These are phyloP conservation scores for Chlamydomonas reinhardtii DNA, from an alignment of 163 green algal species.

Conservation along the genomic window DNA sequence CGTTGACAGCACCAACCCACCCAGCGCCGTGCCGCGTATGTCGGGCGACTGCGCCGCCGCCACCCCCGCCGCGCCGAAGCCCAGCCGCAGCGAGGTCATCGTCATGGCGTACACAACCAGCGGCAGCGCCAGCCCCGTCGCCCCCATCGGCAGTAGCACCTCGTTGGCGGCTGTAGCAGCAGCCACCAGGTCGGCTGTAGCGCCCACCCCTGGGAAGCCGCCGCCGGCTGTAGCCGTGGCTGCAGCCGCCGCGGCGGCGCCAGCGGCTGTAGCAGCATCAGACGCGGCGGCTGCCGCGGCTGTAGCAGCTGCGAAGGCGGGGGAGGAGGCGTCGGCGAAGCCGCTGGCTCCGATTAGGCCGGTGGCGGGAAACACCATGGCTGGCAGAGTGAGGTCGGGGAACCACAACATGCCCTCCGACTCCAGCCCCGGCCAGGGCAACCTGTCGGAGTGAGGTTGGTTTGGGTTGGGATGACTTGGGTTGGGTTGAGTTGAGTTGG, in stretches of 20 bases:
- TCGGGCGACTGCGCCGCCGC: background rate
- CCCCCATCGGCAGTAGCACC: slow-evolving; percentile 62
- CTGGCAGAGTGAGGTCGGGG: slow-evolving; percentile 76
- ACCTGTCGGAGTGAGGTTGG: background rate
- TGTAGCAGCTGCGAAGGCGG: too few species aligned
- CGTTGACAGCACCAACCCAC: background rate
- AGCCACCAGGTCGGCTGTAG: background rate
- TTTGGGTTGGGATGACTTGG: background rate
- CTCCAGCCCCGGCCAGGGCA: slow-evolving; percentile 72
- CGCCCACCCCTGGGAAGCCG: background rate
- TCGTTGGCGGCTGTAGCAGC: too few species aligned
- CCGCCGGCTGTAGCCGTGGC: background rate
- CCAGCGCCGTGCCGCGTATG: background rate
- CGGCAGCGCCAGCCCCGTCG: slow-evolving; percentile 66
- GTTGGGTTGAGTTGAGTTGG: too few species aligned
- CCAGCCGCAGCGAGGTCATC: slow-evolving; percentile 72
- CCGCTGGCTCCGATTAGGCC: too few species aligned
- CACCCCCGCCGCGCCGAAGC: slow-evolving; percentile 51
- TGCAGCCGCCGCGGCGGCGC: too few species aligned
- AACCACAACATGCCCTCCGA: slow-evolving; percentile 82
- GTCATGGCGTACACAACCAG: slow-evolving; percentile 61
- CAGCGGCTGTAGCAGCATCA: too few species aligned
- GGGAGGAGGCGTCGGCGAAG: background rate
- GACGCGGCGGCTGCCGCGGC: too few species aligned
- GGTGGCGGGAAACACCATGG: slow-evolving; percentile 7